These are phyloP conservation scores for Scutellaria galericulata DNA, from an alignment of 257 asterid genomes.

Conservation along the genomic window DNA sequence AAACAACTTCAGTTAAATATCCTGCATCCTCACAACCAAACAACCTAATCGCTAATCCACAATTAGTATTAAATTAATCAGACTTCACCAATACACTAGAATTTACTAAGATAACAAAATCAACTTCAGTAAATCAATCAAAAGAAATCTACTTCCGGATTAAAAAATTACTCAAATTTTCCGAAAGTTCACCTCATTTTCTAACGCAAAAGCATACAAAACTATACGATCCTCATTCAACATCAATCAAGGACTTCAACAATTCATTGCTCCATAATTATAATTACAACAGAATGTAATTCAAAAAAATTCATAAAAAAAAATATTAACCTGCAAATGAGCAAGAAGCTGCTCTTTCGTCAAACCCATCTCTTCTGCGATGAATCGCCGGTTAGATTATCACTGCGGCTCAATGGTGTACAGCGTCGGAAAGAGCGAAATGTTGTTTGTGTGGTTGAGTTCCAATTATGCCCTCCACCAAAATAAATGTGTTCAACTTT, in stretches of 20 bases:
- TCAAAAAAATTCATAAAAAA: not conserved
- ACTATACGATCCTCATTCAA: not conserved
- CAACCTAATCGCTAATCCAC: not conserved
- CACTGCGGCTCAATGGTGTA: conserved; percentile 31
- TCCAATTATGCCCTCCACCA: conserved; percentile 27
- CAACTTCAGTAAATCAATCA: not conserved
- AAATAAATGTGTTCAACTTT: not conserved
- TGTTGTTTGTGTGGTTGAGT: not conserved
- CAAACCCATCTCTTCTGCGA: conserved; percentile 51
- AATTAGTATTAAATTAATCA: conserved; percentile 9
- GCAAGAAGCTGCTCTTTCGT: conserved; percentile 67
- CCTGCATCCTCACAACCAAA: not conserved
- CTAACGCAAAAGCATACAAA: conserved; percentile 13
- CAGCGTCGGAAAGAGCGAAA: not conserved
- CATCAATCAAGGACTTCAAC: conserved; percentile 4
- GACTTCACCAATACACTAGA: not conserved
- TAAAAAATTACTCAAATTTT: not conserved
- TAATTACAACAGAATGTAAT: not conserved
- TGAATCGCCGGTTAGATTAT: conserved; percentile 35
- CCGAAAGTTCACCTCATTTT: not conserved
- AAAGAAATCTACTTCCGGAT: conserved; percentile 1
- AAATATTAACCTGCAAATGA: conserved; percentile 58
- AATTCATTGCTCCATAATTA: conserved; percentile 5
- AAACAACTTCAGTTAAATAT: not conserved
- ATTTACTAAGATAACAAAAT: not conserved